These are phyloP conservation scores for Rheum nobile DNA, from an alignment of 148 eudicot genomes.

Conservation along the genomic window DNA sequence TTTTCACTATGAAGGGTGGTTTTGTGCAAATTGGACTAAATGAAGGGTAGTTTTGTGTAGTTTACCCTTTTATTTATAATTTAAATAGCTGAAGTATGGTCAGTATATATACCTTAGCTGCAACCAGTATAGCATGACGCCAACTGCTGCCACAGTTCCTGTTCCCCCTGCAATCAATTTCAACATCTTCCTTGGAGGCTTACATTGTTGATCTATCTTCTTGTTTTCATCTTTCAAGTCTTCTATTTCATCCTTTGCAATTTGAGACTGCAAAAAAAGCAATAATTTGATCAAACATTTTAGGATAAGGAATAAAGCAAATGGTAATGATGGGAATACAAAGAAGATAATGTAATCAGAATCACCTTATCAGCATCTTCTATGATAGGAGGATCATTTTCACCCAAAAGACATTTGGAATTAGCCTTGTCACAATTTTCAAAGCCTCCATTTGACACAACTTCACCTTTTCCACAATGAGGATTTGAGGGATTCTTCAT, in stretches of 20 bases:
- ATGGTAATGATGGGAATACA: neutral
- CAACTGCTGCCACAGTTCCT: conserved; percentile 2
- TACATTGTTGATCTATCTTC: neutral
- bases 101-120: conserved; percentile 1
- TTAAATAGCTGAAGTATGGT: neutral
- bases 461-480: neutral
- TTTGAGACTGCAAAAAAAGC: neutral
- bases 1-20: neutral
- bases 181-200: conserved; percentile 8
- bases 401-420: neutral
- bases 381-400: neutral
- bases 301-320: neutral
- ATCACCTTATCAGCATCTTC: neutral
- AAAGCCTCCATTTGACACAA: neutral
- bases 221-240: conserved; percentile 3
- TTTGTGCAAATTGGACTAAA: neutral
- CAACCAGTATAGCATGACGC: neutral
- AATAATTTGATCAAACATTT: neutral
- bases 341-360: neutral
- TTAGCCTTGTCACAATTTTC: neutral
- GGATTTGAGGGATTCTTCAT: neutral
- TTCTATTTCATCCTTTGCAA: neutral
- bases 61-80: neutral
- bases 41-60: neutral
- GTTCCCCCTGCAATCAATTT: conserved; percentile 7